Evolutionary conservation across 2,329 filamentous ascomycete genomes (phyloP), one percentile per base, ranked within the genome.

Genomic region (Dendryphion nanum): DNA sequence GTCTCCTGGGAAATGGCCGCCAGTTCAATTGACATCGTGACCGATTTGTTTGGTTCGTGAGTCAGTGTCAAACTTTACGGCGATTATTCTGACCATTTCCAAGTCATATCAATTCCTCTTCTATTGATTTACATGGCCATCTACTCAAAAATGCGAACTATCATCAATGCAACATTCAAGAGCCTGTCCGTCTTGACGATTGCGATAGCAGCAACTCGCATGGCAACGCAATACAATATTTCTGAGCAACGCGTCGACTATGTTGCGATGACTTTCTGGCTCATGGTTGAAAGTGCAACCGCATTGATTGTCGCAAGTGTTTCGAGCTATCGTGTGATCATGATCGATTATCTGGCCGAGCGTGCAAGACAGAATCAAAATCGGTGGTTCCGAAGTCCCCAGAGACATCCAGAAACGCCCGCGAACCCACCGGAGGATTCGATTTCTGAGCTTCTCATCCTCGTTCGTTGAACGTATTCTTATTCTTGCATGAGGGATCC

Each of bases 61-160:
- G 26, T 30, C 23, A 26, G 15, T 15, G 12, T n/a, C 14, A 14
- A 10, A 12, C n/a, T 26, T 18, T 18, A 36, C 17, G 30, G 6
- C 21, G 15, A 18, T 13, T 21, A 20, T 12, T 30, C 44, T 51
- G 19, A 42, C 17, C 8, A n/a, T 4, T 17, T 7, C 5, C 31
- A 14, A 45, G 43, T 47, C 10, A 39, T 43, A 13, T 45, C 43
- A 8, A 46, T 49, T 16, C 41, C 45, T 2, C 19, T 46, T 4
- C 15, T 34, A 13, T 34, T 55, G 18, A 45, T 55, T 15, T 30
- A 37, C 21, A 51, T 52, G 48, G 45, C 45, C 4, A 45, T 47
- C 14, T 44, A 46, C 28, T 38, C 37, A 6, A 18, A 41, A 10
- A 30, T 35, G 16, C 33, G 35, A n/a, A 42, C 48, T 18, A 16